Evolutionary conservation across 2,329 filamentous ascomycete genomes (phyloP).

Genomic region (Xylariaceae sp.): DNA sequence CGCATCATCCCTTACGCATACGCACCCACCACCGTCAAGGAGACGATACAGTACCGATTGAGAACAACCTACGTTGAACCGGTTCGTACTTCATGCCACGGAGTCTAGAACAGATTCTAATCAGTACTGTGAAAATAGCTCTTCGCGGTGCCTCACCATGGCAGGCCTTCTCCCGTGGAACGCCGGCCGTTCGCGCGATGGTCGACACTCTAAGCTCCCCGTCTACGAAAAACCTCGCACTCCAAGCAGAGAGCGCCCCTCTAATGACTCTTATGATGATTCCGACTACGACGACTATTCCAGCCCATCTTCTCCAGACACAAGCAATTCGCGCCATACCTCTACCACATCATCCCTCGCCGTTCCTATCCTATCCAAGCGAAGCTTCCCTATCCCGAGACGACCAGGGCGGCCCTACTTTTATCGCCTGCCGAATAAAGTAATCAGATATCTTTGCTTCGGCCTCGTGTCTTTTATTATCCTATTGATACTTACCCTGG

Average conservation of each 20-base stretch:
- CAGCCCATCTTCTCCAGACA: slow-evolving; percentile 51
- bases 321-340: slow-evolving; percentile 61
- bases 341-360: slow-evolving; percentile 49
- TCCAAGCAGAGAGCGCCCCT: slow-evolving; percentile 56
- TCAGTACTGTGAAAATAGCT: slow-evolving; percentile 2
- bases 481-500: slow-evolving; percentile 77
- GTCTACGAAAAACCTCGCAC: slow-evolving; percentile 54
- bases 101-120: background rate
- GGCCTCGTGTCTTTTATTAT: slow-evolving; percentile 71
- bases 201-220: slow-evolving; percentile 51
- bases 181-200: slow-evolving; percentile 53
- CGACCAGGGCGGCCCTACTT: slow-evolving; percentile 45
- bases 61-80: slow-evolving; percentile 3
- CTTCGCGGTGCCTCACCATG: slow-evolving; percentile 25
- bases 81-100: slow-evolving; percentile 1
- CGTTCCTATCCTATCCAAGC: slow-evolving; percentile 51
- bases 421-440: slow-evolving; percentile 72
- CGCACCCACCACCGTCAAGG: background rate
- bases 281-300: slow-evolving; percentile 47
- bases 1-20: slow-evolving; percentile 5
- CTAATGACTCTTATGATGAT: slow-evolving; percentile 56
- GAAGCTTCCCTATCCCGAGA: slow-evolving; percentile 39
- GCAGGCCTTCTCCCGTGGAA: slow-evolving; percentile 59
- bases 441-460: slow-evolving; percentile 80
- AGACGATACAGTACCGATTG: slow-evolving; percentile 4